Evolutionary conservation across 495 filamentous ascomycete species (phyloP).

Genomic region (Cenococcum geophilum): DNA sequence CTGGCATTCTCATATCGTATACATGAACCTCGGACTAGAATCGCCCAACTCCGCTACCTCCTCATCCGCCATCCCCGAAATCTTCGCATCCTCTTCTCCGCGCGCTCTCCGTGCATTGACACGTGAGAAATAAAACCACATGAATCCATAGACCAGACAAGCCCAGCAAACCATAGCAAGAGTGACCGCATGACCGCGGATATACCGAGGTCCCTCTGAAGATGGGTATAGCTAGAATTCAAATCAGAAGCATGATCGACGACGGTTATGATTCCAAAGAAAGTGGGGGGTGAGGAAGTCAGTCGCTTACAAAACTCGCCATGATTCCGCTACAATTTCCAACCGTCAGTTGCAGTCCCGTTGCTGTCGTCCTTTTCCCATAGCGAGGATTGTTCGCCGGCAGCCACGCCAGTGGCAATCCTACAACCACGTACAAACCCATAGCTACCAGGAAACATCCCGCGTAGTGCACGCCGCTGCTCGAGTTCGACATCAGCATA

Average conservation of each 20-base stretch:
- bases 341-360: slow-evolving; percentile 61
- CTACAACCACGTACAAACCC: slow-evolving; percentile 65
- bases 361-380: slow-evolving; percentile 65
- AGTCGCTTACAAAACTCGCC: slow-evolving; percentile 55
- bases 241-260: slow-evolving; percentile 1
- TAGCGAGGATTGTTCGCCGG: slow-evolving; percentile 57
- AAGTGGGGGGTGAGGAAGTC: background rate
- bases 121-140: slow-evolving; percentile 51
- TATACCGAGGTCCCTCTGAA: slow-evolving; percentile 44
- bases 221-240: slow-evolving; percentile 35
- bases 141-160: slow-evolving; percentile 43
- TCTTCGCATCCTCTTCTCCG: slow-evolving; percentile 49
- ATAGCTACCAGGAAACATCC: slow-evolving; percentile 65
- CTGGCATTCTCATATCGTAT: slow-evolving; percentile 34
- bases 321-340: slow-evolving; percentile 66
- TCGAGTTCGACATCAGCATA: slow-evolving; percentile 54
- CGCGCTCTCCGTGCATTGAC: slow-evolving; percentile 52
- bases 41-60: slow-evolving; percentile 66
- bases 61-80: slow-evolving; percentile 54
- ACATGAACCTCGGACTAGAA: slow-evolving; percentile 56
- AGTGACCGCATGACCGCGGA: slow-evolving; percentile 51
- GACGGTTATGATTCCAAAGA: background rate
- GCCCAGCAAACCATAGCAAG: slow-evolving; percentile 49
- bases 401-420: slow-evolving; percentile 64
- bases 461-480: slow-evolving; percentile 59